phyloP scores from a whole-genome alignment of 2,329 filamentous ascomycete genomes.

The Phialemoniopsis sp. region DNA sequence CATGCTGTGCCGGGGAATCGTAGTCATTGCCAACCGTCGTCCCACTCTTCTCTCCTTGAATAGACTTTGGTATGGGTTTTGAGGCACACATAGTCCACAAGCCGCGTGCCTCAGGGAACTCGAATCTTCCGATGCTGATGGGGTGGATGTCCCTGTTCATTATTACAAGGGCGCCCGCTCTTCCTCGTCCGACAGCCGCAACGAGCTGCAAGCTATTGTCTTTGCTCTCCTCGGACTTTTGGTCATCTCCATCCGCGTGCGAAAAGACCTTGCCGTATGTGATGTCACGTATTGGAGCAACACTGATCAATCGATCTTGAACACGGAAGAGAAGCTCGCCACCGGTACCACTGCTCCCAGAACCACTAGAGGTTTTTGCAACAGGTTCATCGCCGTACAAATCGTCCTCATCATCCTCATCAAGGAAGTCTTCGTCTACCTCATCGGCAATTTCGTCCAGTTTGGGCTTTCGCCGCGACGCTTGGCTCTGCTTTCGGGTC shows the following conservation, averaged over 20 bases:
- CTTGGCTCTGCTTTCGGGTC: constrained; percentile 59
- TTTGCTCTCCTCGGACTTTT: constrained; percentile 44
- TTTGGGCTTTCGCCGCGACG: constrained; percentile 58
- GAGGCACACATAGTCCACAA: constrained; percentile 78
- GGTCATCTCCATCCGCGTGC: constrained; percentile 24
- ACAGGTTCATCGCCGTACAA: constrained; percentile 55
- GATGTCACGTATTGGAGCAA: constrained; percentile 75
- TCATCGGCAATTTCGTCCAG: constrained; percentile 44
- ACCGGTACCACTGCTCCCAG: constrained; percentile 15
- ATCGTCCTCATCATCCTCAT: constrained; percentile 50
- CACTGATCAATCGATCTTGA: constrained; percentile 72
- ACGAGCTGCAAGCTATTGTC: constrained; percentile 45
- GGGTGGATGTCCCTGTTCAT: constrained; percentile 77
- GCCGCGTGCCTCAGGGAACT: constrained; percentile 68
- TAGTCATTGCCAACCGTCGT: constrained; percentile 50
- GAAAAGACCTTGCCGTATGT: constrained; percentile 58
- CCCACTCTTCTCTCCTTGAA: constrained; percentile 46
- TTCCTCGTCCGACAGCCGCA: constrained; percentile 59
- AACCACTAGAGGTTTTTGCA: too few relatives aligned
- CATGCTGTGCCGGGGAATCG: constrained; percentile 58
- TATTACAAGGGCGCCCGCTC: constrained; percentile 66
- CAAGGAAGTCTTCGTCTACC: constrained; percentile 54
- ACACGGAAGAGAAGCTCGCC: constrained; percentile 70
- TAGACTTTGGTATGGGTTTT: constrained; percentile 59
- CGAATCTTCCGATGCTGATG: constrained; percentile 63